A percentile compares a stretch with the other conserved stretches of the same genome.
Conservation (phyloP, 495 filamentous ascomycete species). For the Ascobolus immersus region DNA sequence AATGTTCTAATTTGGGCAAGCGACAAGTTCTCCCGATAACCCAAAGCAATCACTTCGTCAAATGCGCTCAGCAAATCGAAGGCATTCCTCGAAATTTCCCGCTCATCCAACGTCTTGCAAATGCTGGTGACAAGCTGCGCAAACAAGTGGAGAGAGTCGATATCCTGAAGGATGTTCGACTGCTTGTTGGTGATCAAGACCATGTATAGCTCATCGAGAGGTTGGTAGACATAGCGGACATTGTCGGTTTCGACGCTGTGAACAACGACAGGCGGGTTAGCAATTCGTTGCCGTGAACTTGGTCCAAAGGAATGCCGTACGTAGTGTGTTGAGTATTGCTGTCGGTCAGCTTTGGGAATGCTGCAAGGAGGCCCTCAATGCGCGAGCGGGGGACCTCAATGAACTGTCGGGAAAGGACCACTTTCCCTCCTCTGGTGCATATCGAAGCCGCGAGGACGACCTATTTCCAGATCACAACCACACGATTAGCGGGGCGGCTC, state of each 20-base stretch:
- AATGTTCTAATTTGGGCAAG: slow-evolving; percentile 94
- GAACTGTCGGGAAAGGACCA: slow-evolving; percentile 88
- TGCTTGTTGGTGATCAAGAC: slow-evolving; percentile 97
- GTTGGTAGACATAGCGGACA: slow-evolving; percentile 97
- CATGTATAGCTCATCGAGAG: slow-evolving; percentile 96
- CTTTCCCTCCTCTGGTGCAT: slow-evolving; percentile 92
- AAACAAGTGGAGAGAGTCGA: slow-evolving; percentile 89
- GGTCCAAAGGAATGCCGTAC: not conserved
- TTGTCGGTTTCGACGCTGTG: slow-evolving; percentile 71
- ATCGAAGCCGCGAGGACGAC: slow-evolving; percentile 97
- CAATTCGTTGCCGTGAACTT: not conserved
- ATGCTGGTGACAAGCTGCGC: slow-evolving; percentile 89
- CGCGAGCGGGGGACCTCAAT: slow-evolving; percentile 84
- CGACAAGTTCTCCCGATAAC: slow-evolving; percentile 86
- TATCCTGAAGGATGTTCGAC: slow-evolving; percentile 97
- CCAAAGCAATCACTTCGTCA: slow-evolving; percentile 82
- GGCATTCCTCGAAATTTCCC: slow-evolving; percentile 79
- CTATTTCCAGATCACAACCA: slow-evolving; percentile 29
- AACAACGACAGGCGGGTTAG: not conserved
- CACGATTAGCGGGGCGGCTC: too few species aligned
- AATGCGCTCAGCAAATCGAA: slow-evolving; percentile 90
- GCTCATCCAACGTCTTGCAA: slow-evolving; percentile 85
- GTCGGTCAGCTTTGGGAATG: slow-evolving; percentile 90
- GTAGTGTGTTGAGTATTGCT: slow-evolving; percentile 89
- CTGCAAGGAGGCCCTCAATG: slow-evolving; percentile 84